phyloP scores from a whole-genome alignment of 2,329 filamentous ascomycete genomes.

The Teratosphaeria pseudoeucalypti region DNA sequence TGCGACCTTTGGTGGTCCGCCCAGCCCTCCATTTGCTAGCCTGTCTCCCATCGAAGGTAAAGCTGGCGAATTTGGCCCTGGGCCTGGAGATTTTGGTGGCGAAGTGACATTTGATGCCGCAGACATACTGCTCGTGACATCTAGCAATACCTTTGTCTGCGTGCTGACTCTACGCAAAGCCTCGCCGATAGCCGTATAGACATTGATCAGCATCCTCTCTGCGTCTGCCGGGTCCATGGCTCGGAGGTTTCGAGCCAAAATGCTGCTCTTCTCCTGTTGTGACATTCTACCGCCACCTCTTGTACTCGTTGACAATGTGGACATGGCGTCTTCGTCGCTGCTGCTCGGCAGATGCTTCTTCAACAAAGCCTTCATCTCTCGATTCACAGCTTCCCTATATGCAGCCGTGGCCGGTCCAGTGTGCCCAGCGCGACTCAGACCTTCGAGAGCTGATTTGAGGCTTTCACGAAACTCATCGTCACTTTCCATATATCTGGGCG shows the following conservation, averaged over 20 bases:
- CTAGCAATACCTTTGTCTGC: slow-evolving; percentile 88
- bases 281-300: slow-evolving; percentile 53
- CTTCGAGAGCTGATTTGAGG: slow-evolving; percentile 60
- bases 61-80: slow-evolving; percentile 22
- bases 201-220: slow-evolving; percentile 67
- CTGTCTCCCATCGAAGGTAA: slow-evolving; percentile 35
- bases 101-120: slow-evolving; percentile 22
- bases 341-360: slow-evolving; percentile 80
- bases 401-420: slow-evolving; percentile 70
- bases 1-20: slow-evolving; percentile 7
- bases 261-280: slow-evolving; percentile 81
- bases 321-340: slow-evolving; percentile 86
- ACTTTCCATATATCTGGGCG: slow-evolving; percentile 69
- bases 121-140: slow-evolving; percentile 69
- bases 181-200: slow-evolving; percentile 83
- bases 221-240: slow-evolving; percentile 74
- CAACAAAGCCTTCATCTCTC: slow-evolving; percentile 79
- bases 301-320: slow-evolving; percentile 61
- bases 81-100: slow-evolving; percentile 3
- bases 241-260: slow-evolving; percentile 77
- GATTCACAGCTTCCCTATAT: slow-evolving; percentile 73
- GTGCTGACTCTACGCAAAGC: slow-evolving; percentile 74
- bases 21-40: slow-evolving; percentile 15
- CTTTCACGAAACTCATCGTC: slow-evolving; percentile 60
- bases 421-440: slow-evolving; percentile 71